Evolutionary conservation across 805 yeast species (phyloP).

Genomic region (Candida wancherniae): DNA sequence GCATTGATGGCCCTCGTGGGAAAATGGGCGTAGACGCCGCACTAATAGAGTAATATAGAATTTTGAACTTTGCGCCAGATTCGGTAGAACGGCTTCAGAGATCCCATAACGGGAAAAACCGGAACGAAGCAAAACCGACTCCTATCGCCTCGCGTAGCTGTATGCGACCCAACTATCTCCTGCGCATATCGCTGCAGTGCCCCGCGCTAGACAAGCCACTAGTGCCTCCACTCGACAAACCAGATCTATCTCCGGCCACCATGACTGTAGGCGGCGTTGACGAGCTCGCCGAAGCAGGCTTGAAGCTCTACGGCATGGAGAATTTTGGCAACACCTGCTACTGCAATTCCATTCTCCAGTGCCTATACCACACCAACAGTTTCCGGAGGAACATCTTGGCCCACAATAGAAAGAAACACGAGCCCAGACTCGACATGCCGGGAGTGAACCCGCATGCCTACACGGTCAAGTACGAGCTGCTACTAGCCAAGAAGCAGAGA

Average conservation of each 20-base stretch:
- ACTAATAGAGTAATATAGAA: no score
- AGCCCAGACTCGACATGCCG: conserved; percentile 22
- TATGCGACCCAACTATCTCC: no score
- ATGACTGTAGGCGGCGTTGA: no score
- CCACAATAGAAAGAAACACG: conserved; percentile 31
- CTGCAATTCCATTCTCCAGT: conserved; percentile 88
- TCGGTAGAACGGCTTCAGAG: no score
- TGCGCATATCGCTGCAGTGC: no score
- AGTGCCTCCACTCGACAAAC: no score
- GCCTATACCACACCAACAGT: conserved; percentile 67
- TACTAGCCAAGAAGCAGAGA: conserved; percentile 31
- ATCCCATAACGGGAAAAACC: no score
- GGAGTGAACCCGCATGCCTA: conserved; percentile 34
- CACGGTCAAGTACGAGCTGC: conserved; percentile 36
- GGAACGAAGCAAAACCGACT: no score
- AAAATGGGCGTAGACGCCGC: conserved; percentile 64
- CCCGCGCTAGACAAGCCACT: no score
- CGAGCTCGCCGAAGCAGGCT: conserved; percentile 60
- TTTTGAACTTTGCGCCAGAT: no score
- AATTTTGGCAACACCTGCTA: conserved; percentile 91
- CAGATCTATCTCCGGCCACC: no score
- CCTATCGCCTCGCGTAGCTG: no score
- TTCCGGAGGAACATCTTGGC: conserved; percentile 52
- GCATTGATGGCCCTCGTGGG: conserved; percentile 76
- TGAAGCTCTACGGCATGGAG: conserved; percentile 74